Evolutionary conservation across 352 stramenopile genomes (phyloP), one percentile per base, ranked within the genome.

Genomic region (Elongisporangium anandrum): DNA sequence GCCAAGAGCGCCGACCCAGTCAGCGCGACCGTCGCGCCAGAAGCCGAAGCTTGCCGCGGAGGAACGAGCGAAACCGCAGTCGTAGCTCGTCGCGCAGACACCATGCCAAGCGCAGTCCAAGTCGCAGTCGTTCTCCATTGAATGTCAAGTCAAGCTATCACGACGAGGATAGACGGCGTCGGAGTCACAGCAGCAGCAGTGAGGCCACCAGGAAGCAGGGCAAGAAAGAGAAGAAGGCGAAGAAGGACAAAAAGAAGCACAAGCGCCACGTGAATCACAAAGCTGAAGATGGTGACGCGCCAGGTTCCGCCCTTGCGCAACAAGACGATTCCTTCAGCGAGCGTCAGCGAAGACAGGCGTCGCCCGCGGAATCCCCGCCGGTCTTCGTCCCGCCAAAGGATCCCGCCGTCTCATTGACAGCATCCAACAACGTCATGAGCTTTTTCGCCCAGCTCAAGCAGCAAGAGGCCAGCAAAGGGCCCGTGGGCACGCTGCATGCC

Each of bases 371-470:
- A 6, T 13, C 26, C 16, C 24, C 20, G 38, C n/a, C 29, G 4
- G 0, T 15, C 1, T 20, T n/a, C 7, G 22, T 9, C 48, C 17
- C 52, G 23, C 21, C 13, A 9, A 26, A 50, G 34, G 12, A 26
- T 53, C 19, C 19, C 49, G 22, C 19, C 19, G 49, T 53, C 8
- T 53, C 49, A 26, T 26, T 53, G 49, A 53, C 48, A 8, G 16
- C 38, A 1, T 39, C 58, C 9, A 50, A 64, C 12, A 69, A 88
- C 45, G 74, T 69, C 10, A 72, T 60, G 51, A 82, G 60, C 56
- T 92, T 90, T 38, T 92, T 92, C 51, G 77, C 77, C n/a, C 76
- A 74, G 54, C 70, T 92, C 6, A 65, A 79, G 52, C 69, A 71
- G 52, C 82, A 83, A 57, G 82, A 92, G 52, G 69, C 80, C 1